These are phyloP conservation scores for Fusarium sulawesiense DNA, from an alignment of 2,329 filamentous ascomycete genomes.

Conservation along the genomic window DNA sequence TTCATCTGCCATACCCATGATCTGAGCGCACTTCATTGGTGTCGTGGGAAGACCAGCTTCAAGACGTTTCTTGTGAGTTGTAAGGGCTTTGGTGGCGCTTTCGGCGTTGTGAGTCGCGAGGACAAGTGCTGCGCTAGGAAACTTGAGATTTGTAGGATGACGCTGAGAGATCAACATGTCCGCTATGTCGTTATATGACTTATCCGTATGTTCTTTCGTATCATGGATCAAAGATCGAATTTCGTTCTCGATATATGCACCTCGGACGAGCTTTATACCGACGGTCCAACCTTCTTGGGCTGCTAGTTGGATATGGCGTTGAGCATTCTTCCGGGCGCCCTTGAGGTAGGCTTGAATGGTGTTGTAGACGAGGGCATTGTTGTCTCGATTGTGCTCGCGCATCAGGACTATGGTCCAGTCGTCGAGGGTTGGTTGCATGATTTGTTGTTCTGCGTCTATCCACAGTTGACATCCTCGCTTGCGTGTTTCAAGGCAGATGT, in stretches of 20 bases:
- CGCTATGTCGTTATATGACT: slow-evolving; percentile 61
- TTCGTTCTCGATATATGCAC: slow-evolving; percentile 66
- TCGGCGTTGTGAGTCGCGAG: slow-evolving; percentile 65
- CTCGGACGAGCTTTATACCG: slow-evolving; percentile 67
- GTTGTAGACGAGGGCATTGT: slow-evolving; percentile 53
- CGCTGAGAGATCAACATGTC: slow-evolving; percentile 57
- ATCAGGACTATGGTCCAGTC: slow-evolving; percentile 50
- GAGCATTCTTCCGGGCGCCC: slow-evolving; percentile 55
- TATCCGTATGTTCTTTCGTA: slow-evolving; percentile 63
- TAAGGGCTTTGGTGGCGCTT: slow-evolving; percentile 55
- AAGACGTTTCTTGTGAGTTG: slow-evolving; percentile 46
- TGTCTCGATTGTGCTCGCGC: slow-evolving; percentile 53
- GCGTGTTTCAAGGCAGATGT: slow-evolving; percentile 53
- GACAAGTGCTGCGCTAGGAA: slow-evolving; percentile 60
- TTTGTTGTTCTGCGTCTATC: slow-evolving; percentile 60
- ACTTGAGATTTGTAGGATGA: slow-evolving; percentile 40
- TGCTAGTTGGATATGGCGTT: slow-evolving; percentile 59
- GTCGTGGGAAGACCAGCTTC: slow-evolving; percentile 47
- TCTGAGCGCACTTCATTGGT: slow-evolving; percentile 61
- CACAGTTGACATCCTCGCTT: slow-evolving; percentile 55
- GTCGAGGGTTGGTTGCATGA: slow-evolving; percentile 54
- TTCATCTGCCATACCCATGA: slow-evolving; percentile 69
- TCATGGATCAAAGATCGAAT: slow-evolving; percentile 61
- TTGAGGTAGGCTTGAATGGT: slow-evolving; percentile 70
- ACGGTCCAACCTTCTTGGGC: slow-evolving; percentile 61